Base-by-base conservation (phyloP, 805 yeast genomes). In the Candida methanosorbosa region DNA sequence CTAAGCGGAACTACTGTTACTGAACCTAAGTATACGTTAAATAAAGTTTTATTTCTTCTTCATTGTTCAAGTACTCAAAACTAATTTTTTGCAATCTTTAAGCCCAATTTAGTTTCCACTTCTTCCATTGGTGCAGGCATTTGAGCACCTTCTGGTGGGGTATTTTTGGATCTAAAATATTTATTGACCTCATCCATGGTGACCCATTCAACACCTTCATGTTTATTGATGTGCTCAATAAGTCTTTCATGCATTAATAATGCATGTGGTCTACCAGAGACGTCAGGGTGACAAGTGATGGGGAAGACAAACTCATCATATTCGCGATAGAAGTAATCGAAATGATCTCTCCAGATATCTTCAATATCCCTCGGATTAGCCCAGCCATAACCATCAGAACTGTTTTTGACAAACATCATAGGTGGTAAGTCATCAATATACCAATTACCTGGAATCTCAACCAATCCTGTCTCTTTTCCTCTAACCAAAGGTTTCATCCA, bases 151-250 rank as follows among this genome's bases (percentile, higher is more conserved):
- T 37, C 48, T 6, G 60, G 57, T 23, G 44, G 44, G 2, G 43
- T 26, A 37, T 47, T 48, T 29, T 40, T 50, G 4, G 44, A 30
- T 38, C 58, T 52, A 37, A 55, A 58, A 21, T 58, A 62, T 29
- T 52, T 51, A 23, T 49, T 41, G 32, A 59, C 54, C 34, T 57
- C 48, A 29, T 51, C 61, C 63, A 59, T 57, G n/a, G 64, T 59
- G 27, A 56, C 52, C 64, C 64, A 59, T 37, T 57, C 63, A 19
- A 59, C 62, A 17, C 64, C 64, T 24, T 58, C 64, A 38, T 59
- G 63, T 21, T 41, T 43, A 44, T 59, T 59, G 40, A 59, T 56
- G 37, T 49, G 50, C 33, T 57, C 63, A 34, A 59, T 59, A 26
- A 59, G 30, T 29, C 63, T 38, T 36, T 59, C 63, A 40, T 59